These are phyloP conservation scores for Medicago arabica DNA, from an alignment of 306 rosid species.

Conservation along the genomic window DNA sequence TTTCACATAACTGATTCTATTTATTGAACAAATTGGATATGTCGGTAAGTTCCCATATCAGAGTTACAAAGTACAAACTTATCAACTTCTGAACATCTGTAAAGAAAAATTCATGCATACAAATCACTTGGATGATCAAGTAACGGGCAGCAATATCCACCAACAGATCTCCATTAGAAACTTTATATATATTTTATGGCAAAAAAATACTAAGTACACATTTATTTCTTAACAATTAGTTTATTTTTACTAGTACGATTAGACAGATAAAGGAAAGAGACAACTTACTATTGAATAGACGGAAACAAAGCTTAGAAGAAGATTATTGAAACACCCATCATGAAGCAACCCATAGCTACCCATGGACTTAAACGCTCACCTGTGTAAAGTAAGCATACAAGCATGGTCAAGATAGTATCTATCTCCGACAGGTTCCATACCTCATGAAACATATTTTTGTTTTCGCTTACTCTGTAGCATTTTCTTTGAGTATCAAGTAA, in stretches of 20 bases:
- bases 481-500: background rate
- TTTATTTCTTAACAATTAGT: background rate
- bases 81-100: background rate
- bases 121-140: conserved; percentile 16
- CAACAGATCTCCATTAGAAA: background rate
- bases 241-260: background rate
- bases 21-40: conserved; percentile 16
- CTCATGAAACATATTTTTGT: conserved; percentile 27
- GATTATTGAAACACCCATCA: conserved; percentile 66
- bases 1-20: conserved; percentile 21
- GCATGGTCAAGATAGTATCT: conserved; percentile 27
- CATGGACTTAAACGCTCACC: conserved; percentile 81
- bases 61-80: background rate
- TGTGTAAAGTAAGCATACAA: conserved; percentile 46
- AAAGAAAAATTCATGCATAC: conserved; percentile 5
- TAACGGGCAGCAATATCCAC: conserved; percentile 15
- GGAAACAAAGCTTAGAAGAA: conserved; percentile 51
- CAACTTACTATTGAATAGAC: conserved; percentile 33
- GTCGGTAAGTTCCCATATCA: conserved; percentile 13
- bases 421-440: conserved; percentile 24
- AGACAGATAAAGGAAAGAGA: background rate
- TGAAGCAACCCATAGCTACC: conserved; percentile 66
- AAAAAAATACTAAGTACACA: background rate
- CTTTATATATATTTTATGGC: background rate
- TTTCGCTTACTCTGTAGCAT: conserved; percentile 3